These are phyloP conservation scores for Colletotrichum lupini DNA, from an alignment of 2,329 filamentous ascomycete genomes.

Conservation along the genomic window DNA sequence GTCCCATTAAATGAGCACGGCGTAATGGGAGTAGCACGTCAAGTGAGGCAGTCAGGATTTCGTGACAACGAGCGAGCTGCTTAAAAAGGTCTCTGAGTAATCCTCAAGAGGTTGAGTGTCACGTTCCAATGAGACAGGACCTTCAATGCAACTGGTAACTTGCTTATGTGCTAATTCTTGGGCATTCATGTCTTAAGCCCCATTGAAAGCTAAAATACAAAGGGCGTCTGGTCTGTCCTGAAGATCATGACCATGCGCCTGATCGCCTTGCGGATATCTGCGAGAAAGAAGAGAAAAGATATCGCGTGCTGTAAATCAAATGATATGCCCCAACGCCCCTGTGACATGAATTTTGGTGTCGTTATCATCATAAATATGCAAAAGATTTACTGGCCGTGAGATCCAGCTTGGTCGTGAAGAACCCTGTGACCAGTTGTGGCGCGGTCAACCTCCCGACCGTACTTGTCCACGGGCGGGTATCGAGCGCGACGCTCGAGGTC, in stretches of 20 bases:
- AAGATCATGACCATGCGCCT: conserved; percentile 17
- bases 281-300: conserved; percentile 5
- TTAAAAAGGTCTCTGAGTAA: not conserved
- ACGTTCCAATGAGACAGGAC: not conserved
- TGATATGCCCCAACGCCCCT: conserved; percentile 16
- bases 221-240: not conserved
- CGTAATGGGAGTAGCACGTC: no score
- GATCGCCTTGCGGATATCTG: conserved; percentile 21
- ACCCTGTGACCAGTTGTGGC: conserved; percentile 39
- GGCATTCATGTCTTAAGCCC: not conserved
- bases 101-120: not conserved
- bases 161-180: not conserved
- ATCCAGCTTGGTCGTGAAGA: conserved; percentile 55
- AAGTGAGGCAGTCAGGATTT: not conserved
- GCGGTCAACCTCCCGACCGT: conserved; percentile 59
- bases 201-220: conserved; percentile 1
- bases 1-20: not conserved
- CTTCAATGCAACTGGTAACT: not conserved
- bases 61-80: not conserved
- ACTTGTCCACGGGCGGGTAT: conserved; percentile 72
- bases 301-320: not conserved
- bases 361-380: conserved; percentile 26
- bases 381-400: conserved; percentile 51
- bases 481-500: conserved; percentile 82
- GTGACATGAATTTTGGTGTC: conserved; percentile 21